A percentile compares a stretch with the other conserved stretches of the same genome.
These are phyloP conservation scores for Bolboschoenus planiculmis DNA, from an alignment of 176 grass and related monocot genomes.

Conservation along the genomic window DNA sequence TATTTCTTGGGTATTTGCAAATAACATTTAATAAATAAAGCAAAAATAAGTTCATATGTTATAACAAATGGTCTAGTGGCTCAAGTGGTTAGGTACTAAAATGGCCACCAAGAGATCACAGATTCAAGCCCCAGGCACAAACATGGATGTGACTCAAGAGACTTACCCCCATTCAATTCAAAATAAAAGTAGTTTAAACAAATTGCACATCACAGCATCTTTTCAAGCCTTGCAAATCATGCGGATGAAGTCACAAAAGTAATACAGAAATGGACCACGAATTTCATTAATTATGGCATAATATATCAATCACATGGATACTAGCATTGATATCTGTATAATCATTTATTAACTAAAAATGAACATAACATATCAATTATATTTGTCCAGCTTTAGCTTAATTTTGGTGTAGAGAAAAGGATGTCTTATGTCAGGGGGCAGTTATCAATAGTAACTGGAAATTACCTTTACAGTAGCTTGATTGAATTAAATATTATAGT, in stretches of 20 bases:
- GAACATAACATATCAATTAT: background rate
- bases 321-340: too few species aligned
- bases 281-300: too few species aligned
- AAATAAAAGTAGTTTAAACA: too few species aligned
- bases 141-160: background rate
- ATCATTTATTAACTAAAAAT: too few species aligned
- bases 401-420: background rate
- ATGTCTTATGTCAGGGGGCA: background rate
- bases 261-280: too few species aligned
- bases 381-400: background rate
- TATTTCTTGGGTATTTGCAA: background rate
- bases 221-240: too few species aligned
- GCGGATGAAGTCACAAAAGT: too few species aligned
- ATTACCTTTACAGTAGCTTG: background rate
- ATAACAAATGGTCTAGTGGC: background rate
- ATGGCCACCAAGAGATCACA: background rate
- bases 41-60: background rate
- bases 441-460: background rate
- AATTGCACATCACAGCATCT: too few species aligned
- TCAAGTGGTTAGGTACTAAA: background rate
- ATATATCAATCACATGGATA: too few species aligned
- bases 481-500: background rate
- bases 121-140: background rate
- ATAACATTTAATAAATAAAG: background rate
- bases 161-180: too few species aligned